Base-by-base conservation (phyloP, 2,329 filamentous ascomycete genomes). In the Microdochium trichocladiopsis region DNA sequence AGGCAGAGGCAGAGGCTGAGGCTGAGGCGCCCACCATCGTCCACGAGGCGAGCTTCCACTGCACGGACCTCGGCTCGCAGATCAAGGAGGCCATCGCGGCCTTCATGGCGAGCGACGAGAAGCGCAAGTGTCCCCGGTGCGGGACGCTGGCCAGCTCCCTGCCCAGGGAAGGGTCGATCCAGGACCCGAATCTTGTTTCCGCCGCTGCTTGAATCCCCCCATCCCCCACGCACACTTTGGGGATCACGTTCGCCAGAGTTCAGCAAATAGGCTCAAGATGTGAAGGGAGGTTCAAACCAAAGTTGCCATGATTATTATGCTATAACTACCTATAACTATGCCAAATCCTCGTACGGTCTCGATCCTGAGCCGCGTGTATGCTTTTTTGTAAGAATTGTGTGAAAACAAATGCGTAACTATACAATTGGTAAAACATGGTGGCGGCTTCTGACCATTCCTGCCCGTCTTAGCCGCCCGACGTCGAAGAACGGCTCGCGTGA, bases 41-140 rank as follows among this genome's bases (percentile, higher is more conserved):
- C 6, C 87, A 95, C 71, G 92, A 97, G 76, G 87, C 85, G 45
- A 75, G 79, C 11, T 97, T 99, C 64, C 84, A 94, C 67, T 95
- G 91, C 69, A 92, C 86, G 31, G 87, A 97, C 72, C 72, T 97
- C 57, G 93, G 93, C 21, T 93, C 87, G 23, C 94, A 97, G 82
- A 93, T 99, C 65, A 97, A 96, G 76, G 82, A 82, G 50, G 92
- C 89, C 8, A 93, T 97, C 36, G 84, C 95, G 69, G 78, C 76
- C 21, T 97, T 97, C 69, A 87, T 84, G 69, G 78, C 68, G 1
- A 58, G 49, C 57, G 78, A 83, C 52, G 76, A 82, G 54, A 82
- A 80, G 69, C 82, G 93, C 67, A 91, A 72, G 53, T 99, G 94
- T 70, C 76, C 76, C 59, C 78, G 75, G 25, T 99, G 94, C 69